These are phyloP conservation scores for Toxicodendron radicans DNA, from an alignment of 345 rosid species.

Conservation along the genomic window DNA sequence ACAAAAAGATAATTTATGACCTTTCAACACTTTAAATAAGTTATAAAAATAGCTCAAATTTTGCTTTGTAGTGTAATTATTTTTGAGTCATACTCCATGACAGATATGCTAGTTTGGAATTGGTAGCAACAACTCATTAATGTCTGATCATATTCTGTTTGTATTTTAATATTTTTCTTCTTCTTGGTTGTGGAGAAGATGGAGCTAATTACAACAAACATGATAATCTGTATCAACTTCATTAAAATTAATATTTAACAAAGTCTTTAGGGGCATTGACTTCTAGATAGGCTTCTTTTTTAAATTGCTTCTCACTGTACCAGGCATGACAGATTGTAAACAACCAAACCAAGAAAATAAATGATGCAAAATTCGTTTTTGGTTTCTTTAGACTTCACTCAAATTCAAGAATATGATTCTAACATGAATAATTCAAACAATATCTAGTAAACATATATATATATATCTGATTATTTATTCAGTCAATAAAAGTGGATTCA, in stretches of 20 bases:
- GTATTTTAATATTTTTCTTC: not conserved
- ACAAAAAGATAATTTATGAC: no score
- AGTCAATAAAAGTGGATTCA: no score
- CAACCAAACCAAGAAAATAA: no score
- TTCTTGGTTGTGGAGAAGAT: slow-evolving; percentile 4
- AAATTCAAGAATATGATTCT: no score
- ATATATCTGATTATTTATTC: no score
- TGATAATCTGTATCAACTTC: not conserved
- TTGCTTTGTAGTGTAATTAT: not conserved
- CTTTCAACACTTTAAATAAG: no score
- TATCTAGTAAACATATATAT: no score
- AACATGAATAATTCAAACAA: no score
- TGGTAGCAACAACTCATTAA: slow-evolving; percentile 2
- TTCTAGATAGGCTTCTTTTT: not conserved
- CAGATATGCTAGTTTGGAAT: not conserved
- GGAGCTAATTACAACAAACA: slow-evolving; percentile 14
- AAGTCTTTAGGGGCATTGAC: slow-evolving; percentile 2
- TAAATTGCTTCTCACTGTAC: not conserved
- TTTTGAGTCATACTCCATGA: not conserved
- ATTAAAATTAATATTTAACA: not conserved
- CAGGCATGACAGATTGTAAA: slow-evolving; percentile 11
- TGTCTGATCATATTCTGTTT: not conserved
- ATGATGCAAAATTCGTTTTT: no score
- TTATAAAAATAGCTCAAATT: no score
- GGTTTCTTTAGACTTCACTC: no score